Evolutionary conservation across 495 filamentous ascomycete species (phyloP), one percentile per base, ranked within the genome.

Genomic region (Aeminium ludgeri): DNA sequence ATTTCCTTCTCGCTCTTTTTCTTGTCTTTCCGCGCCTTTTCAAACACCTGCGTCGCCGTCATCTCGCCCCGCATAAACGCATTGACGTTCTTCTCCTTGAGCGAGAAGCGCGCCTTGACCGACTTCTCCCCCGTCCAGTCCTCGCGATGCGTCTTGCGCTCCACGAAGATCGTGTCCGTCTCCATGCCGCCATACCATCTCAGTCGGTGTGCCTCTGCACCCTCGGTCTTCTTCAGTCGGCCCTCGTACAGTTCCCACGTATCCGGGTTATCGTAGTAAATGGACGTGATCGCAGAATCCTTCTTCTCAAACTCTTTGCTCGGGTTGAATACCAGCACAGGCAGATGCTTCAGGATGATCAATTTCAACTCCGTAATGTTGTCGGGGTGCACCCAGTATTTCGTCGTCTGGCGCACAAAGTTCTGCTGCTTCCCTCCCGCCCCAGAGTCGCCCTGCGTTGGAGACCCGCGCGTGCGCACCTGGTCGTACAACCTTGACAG

Each of bases 121-220:
- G 86, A 94, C 61, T 96, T 95, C 57, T 96, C 89, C 12, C 89
- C 89, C 0, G 89, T 99, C 89, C 89, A 99, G 58, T 99, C 89
- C 59, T 99, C 89, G 10, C 89, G 78, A 62, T 99, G 89, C 6
- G 89, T 96, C 63, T 99, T 99, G 28, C 89, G 72, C 66, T 99
- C 89, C 34, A 99, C 81, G 55, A 96, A 99, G 29, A 96, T 86
- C 30, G 84, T 86, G 47, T 95, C 84, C 39, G 65, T 81, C 41
- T 86, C 73, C 87, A 96, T 95, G 15, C 80, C 85, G 44, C 89
- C 89, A 54, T 99, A 99, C 89, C 89, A 99, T 40, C 89, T 75
- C 38, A 99, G 66, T 51, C 89, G 83, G 44, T 95, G 91, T 12
- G 89, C 89, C 64, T 99, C 89, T 2, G 89, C 89, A 36, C 89